phyloP scores from a whole-genome alignment of 1,284 basidiomycete species.

The Golubevia pallescens region DNA sequence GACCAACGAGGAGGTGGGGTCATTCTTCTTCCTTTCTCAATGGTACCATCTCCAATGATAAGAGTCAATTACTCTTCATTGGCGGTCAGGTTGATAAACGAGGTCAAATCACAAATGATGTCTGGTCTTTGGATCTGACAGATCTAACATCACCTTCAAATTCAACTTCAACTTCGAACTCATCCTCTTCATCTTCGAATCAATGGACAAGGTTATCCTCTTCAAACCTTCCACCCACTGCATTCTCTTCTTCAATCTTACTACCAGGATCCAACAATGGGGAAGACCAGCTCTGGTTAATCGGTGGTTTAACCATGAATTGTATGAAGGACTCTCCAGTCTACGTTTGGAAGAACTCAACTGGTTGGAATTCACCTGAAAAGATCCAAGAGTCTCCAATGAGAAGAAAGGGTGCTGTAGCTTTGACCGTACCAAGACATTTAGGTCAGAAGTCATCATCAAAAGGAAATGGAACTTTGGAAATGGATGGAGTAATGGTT shows the following conservation, averaged over 20 bases:
- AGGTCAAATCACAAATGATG: constrained; percentile 25
- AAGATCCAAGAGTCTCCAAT: background rate
- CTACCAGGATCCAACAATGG: constrained; percentile 2
- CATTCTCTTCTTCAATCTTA: constrained; percentile 19
- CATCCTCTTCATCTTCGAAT: constrained; percentile 9
- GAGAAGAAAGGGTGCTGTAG: constrained; percentile 11
- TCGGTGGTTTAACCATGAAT: constrained; percentile 23
- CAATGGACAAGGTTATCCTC: constrained; percentile 1
- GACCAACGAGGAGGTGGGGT: no score
- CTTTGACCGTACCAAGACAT: constrained; percentile 2
- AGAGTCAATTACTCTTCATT: constrained; percentile 16
- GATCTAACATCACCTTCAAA: constrained; percentile 9
- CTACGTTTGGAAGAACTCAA: constrained; percentile 1
- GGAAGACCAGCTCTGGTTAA: constrained; percentile 21
- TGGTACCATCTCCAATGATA: background rate
- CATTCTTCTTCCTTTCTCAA: no score
- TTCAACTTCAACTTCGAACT: background rate
- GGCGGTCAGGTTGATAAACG: constrained; percentile 21
- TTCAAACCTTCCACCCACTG: constrained; percentile 10
- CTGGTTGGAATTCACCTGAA: background rate
- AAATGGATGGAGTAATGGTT: background rate
- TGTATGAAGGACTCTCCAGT: constrained; percentile 11
- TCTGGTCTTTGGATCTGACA: constrained; percentile 23
- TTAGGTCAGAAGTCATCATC: background rate
- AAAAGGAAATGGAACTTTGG: background rate